phyloP scores from a whole-genome alignment of 2,329 filamentous ascomycete genomes.

The Akanthomyces lecanii region DNA sequence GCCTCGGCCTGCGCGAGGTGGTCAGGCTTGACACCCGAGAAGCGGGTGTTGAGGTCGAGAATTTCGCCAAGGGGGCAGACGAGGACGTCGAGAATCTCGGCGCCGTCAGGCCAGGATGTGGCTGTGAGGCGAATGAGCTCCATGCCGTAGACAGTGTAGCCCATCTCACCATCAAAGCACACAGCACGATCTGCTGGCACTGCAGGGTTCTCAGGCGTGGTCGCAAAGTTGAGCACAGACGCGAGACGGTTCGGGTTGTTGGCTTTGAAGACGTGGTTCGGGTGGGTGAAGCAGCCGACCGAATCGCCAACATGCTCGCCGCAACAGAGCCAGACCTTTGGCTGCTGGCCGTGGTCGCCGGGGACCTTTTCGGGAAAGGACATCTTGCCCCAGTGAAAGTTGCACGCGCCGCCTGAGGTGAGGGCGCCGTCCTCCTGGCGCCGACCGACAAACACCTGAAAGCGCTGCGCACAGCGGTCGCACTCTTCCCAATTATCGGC shows the following conservation, averaged over 20 bases:
- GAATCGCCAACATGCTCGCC: conserved; percentile 68
- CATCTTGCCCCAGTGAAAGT: conserved; percentile 72
- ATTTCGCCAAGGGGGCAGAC: conserved; percentile 80
- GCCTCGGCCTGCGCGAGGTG: conserved; percentile 67
- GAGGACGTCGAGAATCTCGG: conserved; percentile 74
- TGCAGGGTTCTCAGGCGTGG: conserved; percentile 64
- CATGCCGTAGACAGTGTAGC: conserved; percentile 81
- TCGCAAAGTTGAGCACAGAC: conserved; percentile 70
- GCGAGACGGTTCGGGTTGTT: conserved; percentile 72
- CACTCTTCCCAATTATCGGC: conserved; percentile 81
- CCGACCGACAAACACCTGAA: conserved; percentile 87
- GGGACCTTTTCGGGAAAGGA: conserved; percentile 55
- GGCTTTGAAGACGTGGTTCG: conserved; percentile 84
- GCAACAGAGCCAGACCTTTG: conserved; percentile 74
- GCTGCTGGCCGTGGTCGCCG: conserved; percentile 50
- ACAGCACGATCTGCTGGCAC: conserved; percentile 58
- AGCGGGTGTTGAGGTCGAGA: conserved; percentile 86
- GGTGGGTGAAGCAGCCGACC: conserved; percentile 65
- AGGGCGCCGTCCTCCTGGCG: conserved; percentile 72
- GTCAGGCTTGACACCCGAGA: conserved; percentile 78
- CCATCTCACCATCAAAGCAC: conserved; percentile 96
- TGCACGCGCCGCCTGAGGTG: conserved; percentile 72
- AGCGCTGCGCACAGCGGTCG: conserved; percentile 79
- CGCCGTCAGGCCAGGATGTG: conserved; percentile 77
- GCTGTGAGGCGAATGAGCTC: conserved; percentile 89